Conservation (phyloP, 176 grass and related monocot genomes). For the Triticum urartu region DNA sequence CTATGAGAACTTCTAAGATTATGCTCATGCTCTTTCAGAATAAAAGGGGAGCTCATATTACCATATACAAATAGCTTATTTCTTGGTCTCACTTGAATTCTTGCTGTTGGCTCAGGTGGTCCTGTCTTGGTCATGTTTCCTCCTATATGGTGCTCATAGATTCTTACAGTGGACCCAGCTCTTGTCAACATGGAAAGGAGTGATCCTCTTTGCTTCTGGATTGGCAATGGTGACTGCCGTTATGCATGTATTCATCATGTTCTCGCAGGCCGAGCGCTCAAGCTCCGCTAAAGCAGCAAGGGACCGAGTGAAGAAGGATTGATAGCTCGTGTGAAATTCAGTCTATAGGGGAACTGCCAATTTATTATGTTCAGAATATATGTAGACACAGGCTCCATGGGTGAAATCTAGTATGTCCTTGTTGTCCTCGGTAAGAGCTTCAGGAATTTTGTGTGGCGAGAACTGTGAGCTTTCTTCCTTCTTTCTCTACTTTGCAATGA, state of each 20-base stretch:
- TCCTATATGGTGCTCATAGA: constrained; percentile 42
- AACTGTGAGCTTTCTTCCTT: neutral
- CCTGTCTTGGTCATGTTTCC: constrained; percentile 56
- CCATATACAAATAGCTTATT: neutral
- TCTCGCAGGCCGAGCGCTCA: constrained; percentile 62
- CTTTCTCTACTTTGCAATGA: constrained; percentile 16
- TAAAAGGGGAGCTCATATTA: neutral
- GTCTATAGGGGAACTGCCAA: neutral
- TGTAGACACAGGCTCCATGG: constrained; percentile 9
- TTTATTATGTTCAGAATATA: constrained; percentile 5
- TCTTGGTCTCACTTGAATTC: constrained; percentile 1
- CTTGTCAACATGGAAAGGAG: constrained; percentile 61
- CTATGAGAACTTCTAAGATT: neutral
- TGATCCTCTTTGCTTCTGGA: constrained; percentile 30
- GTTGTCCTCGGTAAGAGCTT: constrained; percentile 3
- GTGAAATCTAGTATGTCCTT: neutral
- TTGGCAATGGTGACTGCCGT: constrained; percentile 41
- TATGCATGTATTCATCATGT: constrained; percentile 66
- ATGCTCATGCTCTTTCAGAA: neutral
- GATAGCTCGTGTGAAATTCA: neutral
- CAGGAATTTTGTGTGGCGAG: neutral
- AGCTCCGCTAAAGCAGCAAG: constrained; percentile 48
- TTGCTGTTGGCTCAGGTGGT: constrained; percentile 48
- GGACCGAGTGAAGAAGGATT: constrained; percentile 49
- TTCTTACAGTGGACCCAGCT: constrained; percentile 65